phyloP scores from a whole-genome alignment of 352 stramenopile genomes.

The Pythium aristosporum region DNA sequence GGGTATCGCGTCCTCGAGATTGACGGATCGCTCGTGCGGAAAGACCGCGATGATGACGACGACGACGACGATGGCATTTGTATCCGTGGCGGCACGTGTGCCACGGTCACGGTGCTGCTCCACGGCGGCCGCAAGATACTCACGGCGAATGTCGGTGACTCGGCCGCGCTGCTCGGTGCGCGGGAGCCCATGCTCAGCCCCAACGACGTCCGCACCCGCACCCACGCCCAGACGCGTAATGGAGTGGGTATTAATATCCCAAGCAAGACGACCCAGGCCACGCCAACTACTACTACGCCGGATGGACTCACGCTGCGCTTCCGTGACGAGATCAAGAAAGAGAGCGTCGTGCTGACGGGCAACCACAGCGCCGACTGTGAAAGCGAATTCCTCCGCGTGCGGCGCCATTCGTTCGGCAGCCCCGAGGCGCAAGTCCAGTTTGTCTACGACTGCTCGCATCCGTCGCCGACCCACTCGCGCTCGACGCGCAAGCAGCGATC shows the following conservation, averaged over 20 bases:
- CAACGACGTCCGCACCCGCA: slow-evolving; percentile 26
- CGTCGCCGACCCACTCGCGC: slow-evolving; percentile 2
- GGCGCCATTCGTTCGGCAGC: slow-evolving; percentile 33
- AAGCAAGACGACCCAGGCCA: background rate
- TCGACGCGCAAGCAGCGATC: slow-evolving; percentile 22
- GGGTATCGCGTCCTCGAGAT: slow-evolving; percentile 64
- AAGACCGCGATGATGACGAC: slow-evolving; percentile 27
- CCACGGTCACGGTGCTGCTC: slow-evolving; percentile 79
- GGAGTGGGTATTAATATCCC: slow-evolving; percentile 5
- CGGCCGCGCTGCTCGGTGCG: slow-evolving; percentile 41
- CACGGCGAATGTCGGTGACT: slow-evolving; percentile 85
- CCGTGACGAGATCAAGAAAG: slow-evolving; percentile 25
- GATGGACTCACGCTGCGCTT: slow-evolving; percentile 12
- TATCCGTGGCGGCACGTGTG: slow-evolving; percentile 88
- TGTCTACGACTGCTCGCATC: slow-evolving; percentile 73
- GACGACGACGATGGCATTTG: slow-evolving; percentile 46
- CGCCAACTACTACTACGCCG: background rate
- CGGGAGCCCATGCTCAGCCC: slow-evolving; percentile 25
- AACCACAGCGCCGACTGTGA: slow-evolving; percentile 82
- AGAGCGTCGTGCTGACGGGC: slow-evolving; percentile 62
- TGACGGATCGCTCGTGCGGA: slow-evolving; percentile 61
- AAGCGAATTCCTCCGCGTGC: slow-evolving; percentile 70
- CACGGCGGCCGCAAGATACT: slow-evolving; percentile 69
- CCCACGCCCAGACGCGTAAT: background rate
- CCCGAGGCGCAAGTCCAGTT: slow-evolving; percentile 58